Base-by-base conservation (phyloP, 2,329 filamentous ascomycete species). In the Fusarium marasasianum region DNA sequence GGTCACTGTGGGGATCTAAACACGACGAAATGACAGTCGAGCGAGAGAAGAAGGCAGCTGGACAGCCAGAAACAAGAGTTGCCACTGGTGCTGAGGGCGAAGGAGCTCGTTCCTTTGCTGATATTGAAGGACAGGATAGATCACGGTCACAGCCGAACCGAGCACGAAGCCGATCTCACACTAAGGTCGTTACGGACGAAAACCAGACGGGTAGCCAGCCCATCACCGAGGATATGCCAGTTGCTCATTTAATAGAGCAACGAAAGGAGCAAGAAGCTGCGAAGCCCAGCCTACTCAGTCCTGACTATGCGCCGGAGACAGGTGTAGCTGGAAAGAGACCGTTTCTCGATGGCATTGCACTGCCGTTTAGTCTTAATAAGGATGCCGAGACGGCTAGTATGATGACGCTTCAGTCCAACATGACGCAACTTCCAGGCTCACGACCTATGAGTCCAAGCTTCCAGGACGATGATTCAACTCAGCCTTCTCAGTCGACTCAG, bases 1-100 rank as follows among this genome's bases (percentile, higher is more conserved):
- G 96, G 96, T 93, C 91, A 56, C 86, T 92, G 3, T 97, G 95
- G 93, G 95, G 94, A 20, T 95, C 92, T 51, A 97, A 93, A 80
- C 94, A 98, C 79, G 96, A 98, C 79, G 89, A 96, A 81, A 87
- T 87, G 71, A 93, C 93, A 0, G 87, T 97, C 8, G 84, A 86
- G 53, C 84, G 89, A 8, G 89, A 91, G 79, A 81, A 88, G 59
- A 86, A 87, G 72, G 86, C 87, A 2, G 85, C 86, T 5, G 82
- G 83, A 65, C 77, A 81, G 33, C 77, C 80, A 5, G 79, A 78
- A 24, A 65, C 73, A 3, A 74, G 77, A 33, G 74, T 79, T 48
- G 83, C 84, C 3, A 83, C 81, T 9, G 80, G 78, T 4, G 81
- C 77, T 6, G 84, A 88, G 41, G 86, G 84, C 3, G 78, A 84